phyloP scores from a whole-genome alignment of 225 moss, liverwort and hornwort species.

The Neckera pumila region DNA sequence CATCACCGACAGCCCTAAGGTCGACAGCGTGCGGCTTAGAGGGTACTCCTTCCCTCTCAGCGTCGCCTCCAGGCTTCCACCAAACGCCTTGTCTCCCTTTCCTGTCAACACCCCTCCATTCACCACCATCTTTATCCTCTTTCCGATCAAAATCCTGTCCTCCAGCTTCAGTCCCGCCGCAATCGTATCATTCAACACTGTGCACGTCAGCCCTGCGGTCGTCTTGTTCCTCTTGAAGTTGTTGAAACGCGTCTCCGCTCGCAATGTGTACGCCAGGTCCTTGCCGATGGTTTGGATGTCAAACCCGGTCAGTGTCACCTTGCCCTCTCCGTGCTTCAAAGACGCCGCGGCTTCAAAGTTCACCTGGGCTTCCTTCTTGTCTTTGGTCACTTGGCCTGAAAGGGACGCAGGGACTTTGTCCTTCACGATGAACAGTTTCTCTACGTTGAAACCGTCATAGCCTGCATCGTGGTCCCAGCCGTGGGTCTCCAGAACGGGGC shows the following conservation, averaged over 20 bases:
- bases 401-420: constrained; percentile 40
- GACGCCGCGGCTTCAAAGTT: constrained; percentile 49
- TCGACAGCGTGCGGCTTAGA: constrained; percentile 31
- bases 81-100: constrained; percentile 45
- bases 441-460: constrained; percentile 50
- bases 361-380: constrained; percentile 49
- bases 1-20: constrained; percentile 42
- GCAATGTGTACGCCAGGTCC: constrained; percentile 36
- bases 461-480: constrained; percentile 57
- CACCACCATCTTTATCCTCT: constrained; percentile 44
- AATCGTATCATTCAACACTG: constrained; percentile 31
- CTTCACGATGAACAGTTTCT: constrained; percentile 43
- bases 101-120: constrained; percentile 47
- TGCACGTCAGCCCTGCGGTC: constrained; percentile 36
- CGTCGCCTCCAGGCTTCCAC: constrained; percentile 48
- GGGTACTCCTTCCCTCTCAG: constrained; percentile 39
- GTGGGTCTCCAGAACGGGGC: constrained; percentile 50
- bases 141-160: constrained; percentile 40
- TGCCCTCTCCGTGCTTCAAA: constrained; percentile 39
- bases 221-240: constrained; percentile 46
- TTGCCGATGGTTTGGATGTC: constrained; percentile 48
- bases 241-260: constrained; percentile 40
- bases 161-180: constrained; percentile 48
- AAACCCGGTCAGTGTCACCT: constrained; percentile 30
- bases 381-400: constrained; percentile 41